Evolutionary conservation across 1,284 basidiomycete genomes (phyloP).

Genomic region (Gastroboletus turbinatus): DNA sequence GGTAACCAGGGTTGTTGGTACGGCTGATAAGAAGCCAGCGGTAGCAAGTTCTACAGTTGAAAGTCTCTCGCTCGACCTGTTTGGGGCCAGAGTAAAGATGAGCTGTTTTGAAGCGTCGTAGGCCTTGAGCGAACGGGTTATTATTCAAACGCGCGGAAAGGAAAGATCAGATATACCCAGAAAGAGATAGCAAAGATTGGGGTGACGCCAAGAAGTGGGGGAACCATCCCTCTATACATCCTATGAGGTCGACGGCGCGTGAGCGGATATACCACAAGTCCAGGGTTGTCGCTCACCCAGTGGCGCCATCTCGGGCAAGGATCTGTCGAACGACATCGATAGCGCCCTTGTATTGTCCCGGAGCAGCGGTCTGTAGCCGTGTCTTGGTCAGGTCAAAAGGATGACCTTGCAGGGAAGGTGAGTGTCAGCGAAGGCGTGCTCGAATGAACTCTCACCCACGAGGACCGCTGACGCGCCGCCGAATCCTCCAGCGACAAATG

Average conservation of each 20-base stretch:
- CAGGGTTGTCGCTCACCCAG: constrained; percentile 59
- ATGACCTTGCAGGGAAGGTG: constrained; percentile 61
- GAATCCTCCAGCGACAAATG: constrained; percentile 89
- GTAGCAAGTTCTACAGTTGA: constrained; percentile 84
- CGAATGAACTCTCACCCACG: constrained; percentile 64
- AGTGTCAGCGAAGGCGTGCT: constrained; percentile 6
- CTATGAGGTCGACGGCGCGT: constrained; percentile 40
- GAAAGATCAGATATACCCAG: constrained; percentile 63
- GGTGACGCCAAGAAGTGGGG: constrained; percentile 94
- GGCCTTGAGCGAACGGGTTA: constrained; percentile 52
- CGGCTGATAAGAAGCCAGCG: constrained; percentile 93
- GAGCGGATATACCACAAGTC: constrained; percentile 4
- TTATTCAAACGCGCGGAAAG: background rate
- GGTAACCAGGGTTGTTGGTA: constrained; percentile 90
- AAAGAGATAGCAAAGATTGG: constrained; percentile 99
- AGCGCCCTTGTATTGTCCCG: constrained; percentile 90
- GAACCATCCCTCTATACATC: constrained; percentile 95
- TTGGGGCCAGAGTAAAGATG: constrained; percentile 72
- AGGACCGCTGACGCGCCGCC: constrained; percentile 87
- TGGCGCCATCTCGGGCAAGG: constrained; percentile 84
- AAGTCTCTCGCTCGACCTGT: constrained; percentile 63
- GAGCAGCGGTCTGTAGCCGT: constrained; percentile 88
- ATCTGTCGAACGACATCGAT: constrained; percentile 93
- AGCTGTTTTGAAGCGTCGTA: constrained; percentile 94
- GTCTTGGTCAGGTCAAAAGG: constrained; percentile 99